Base-by-base conservation (phyloP, 108 stramenopile genomes). In the Skeletonema costatum region DNA sequence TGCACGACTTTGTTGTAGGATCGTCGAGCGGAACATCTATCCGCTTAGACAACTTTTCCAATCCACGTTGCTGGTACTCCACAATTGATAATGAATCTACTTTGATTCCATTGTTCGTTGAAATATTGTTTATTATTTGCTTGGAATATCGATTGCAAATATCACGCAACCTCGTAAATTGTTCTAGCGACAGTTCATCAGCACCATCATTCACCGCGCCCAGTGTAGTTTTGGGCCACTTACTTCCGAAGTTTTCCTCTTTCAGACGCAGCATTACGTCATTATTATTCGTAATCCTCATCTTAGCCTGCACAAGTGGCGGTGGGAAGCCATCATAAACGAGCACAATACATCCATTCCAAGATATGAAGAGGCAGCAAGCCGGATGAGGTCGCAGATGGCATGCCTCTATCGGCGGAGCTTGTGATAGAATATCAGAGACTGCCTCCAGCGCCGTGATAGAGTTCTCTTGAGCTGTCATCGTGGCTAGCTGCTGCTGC, bases 191-290 rank as follows among this genome's bases (percentile, higher is more conserved):
- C 7, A 56, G 25, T 21, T 56, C 53, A 56, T 56, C 53, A 1
- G 25, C 32, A 48, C 38, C 63, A 64, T 64, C 63, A 32, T 8
- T 7, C 42, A 64, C 63, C 4, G 63, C 63, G 17, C 63, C 63
- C 6, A 64, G 63, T 17, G 63, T 64, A 2, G 35, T 64, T 48
- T 64, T 64, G 0, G 63, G 63, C 63, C 63, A 64, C 11, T 64
- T 64, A 38, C 16, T n/a, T 48, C 63, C 63, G 11, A 64, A 64
- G 46, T 64, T 63, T 63, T 63, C 62, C 32, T n/a, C 41, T 42
- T 16, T 44, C 7, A 63, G 62, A 63, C 11, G 39, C 62, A 63
- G 33, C 16, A 10, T 2, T 2, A 6, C 17, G 7, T 62, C 29
- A 17, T 56, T 56, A 56, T 29, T 56, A 51, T 8, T 25, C n/a